These are phyloP conservation scores for Candida mesenterica DNA, from an alignment of 1,139 yeast species.

Conservation along the genomic window DNA sequence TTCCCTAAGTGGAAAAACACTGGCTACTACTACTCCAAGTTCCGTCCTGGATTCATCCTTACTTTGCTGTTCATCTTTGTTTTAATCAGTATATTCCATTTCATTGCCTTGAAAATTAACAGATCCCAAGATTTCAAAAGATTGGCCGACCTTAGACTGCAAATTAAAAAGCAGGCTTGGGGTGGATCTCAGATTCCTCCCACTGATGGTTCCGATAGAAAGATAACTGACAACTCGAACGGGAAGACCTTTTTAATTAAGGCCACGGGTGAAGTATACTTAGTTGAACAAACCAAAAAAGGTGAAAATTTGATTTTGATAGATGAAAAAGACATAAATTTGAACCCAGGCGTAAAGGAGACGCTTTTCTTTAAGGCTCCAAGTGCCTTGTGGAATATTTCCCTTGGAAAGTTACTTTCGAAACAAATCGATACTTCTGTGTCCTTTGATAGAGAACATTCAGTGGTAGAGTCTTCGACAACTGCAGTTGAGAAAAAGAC, in stretches of 20 bases:
- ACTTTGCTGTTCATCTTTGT: constrained; percentile 50
- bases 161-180: constrained; percentile 61
- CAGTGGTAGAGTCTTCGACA: constrained; percentile 9
- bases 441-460: constrained; percentile 8
- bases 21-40: constrained; percentile 51
- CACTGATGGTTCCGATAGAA: constrained; percentile 45
- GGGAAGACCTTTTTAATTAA: constrained; percentile 66
- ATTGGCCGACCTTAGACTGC: constrained; percentile 48
- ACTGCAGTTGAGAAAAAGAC: constrained; percentile 19
- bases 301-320: constrained; percentile 35
- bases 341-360: constrained; percentile 50
- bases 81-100: constrained; percentile 59
- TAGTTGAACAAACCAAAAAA: constrained; percentile 47
- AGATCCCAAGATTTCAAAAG: constrained; percentile 61
- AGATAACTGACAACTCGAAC: constrained; percentile 29
- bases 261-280: constrained; percentile 66
- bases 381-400: constrained; percentile 40
- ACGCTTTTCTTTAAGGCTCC: constrained; percentile 53
- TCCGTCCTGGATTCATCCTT: constrained; percentile 58
- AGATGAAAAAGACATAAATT: constrained; percentile 40
- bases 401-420: constrained; percentile 36
- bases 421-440: constrained; percentile 27
- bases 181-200: constrained; percentile 51
- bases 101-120: constrained; percentile 51
- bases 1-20: constrained; percentile 77